Evolutionary conservation across 2,329 filamentous ascomycete genomes (phyloP), one percentile per base, ranked within the genome.

Genomic region (Talaromyces funiculosus): DNA sequence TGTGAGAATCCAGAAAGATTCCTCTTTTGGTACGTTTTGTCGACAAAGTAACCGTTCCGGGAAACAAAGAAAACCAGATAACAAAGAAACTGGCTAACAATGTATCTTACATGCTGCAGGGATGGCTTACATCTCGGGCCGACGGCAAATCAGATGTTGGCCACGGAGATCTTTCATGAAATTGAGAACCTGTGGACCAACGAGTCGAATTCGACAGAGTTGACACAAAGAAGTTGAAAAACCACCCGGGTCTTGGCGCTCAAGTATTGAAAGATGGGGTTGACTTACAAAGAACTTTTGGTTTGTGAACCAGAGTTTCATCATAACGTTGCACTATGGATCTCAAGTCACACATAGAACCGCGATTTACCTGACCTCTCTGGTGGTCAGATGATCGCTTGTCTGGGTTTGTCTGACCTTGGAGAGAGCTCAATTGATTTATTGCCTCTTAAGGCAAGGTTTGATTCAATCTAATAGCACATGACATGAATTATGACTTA

Each of bases 121-220:
- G 71, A 77, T 64, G 69, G 75, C 22, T 74, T 78, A 71, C 72
- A 75, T 64, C 63, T 77, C 56, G 74, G 74, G 4, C 69, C 73
- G 24, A 69, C 67, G 22, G 73, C 72, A 24, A 73, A 77, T 61
- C 68, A 69, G 37, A 67, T 77, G 43, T 69, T 77, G 69, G 74
- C 71, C 35, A 65, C 64, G 43, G 73, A 73, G 45, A 68, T 76
- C 42, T 75, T 74, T 64, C 67, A 71, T 57, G 72, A 70, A 31
- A 73, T 76, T 63, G 67, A 72, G 53, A 68, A 67, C 37, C 63
- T 71, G 45, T 71, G 73, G 67, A 45, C 45, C 42, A 37, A 24
- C 53, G 37, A 59, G 57, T 54, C 61, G 26, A 59, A 45, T 53
- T 45, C 60, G 3, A 53, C 56, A 53, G 33, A 26, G 51, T 54